Percentiles rank a stretch among this genome's conserved stretches.
Evolutionary conservation across 2,329 filamentous ascomycete species (phyloP).

Genomic region (Podosphaera aphanis): DNA sequence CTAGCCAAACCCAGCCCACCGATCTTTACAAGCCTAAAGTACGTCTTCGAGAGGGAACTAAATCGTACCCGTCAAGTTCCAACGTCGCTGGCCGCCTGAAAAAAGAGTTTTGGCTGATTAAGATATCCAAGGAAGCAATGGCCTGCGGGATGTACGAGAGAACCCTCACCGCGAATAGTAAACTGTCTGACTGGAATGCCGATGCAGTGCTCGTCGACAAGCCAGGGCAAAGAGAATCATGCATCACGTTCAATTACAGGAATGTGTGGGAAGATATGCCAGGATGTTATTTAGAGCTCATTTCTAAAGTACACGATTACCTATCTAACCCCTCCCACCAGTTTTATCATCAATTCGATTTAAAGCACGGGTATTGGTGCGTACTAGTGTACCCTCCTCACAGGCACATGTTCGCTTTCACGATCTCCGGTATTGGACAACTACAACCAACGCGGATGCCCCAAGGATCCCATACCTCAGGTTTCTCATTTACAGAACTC

Average conservation of each 20-base stretch:
- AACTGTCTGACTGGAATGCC: not conserved
- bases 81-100: slow-evolving; percentile 1
- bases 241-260: slow-evolving; percentile 2
- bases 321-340: not conserved
- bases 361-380: slow-evolving; percentile 2
- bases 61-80: not conserved
- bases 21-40: not conserved
- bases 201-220: not conserved
- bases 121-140: not conserved
- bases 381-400: not conserved
- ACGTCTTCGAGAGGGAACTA: not conserved
- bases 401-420: not conserved
- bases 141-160: not conserved
- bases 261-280: slow-evolving; percentile 1
- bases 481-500: not conserved
- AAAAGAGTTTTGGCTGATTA: not conserved
- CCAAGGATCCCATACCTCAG: too few relatives aligned
- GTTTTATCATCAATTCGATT: not conserved
- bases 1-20: not conserved
- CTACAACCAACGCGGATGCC: not conserved
- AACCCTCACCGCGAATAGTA: too few relatives aligned
- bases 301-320: slow-evolving; percentile 1
- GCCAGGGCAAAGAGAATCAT: not conserved
- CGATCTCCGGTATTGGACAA: not conserved
- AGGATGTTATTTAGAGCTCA: not conserved